Evolutionary conservation across 2,329 filamentous ascomycete genomes (phyloP).

Genomic region (Fusarium pilosicola): DNA sequence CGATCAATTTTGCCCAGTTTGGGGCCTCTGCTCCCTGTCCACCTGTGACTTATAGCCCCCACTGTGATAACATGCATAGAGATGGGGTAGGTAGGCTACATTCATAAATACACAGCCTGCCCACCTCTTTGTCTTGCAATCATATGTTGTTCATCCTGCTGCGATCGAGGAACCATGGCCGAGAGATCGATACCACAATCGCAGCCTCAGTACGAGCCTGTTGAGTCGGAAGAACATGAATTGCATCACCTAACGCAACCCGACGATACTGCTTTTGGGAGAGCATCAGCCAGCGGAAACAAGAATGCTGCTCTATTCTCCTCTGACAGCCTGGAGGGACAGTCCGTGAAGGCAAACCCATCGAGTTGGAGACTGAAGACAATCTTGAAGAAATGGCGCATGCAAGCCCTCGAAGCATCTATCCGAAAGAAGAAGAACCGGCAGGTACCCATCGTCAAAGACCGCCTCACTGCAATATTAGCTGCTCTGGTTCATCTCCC

Average conservation of each 20-base stretch:
- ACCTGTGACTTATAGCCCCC: neutral
- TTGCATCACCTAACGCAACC: neutral
- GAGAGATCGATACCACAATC: neutral
- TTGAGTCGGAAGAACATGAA: constrained; percentile 18
- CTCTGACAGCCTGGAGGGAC: neutral
- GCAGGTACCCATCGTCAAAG: constrained; percentile 32
- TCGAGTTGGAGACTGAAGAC: constrained; percentile 26
- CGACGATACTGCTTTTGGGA: neutral
- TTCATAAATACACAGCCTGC: neutral
- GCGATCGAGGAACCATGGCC: neutral
- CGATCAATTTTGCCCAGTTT: neutral
- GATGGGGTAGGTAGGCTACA: neutral
- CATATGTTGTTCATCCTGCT: neutral
- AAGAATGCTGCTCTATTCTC: constrained; percentile 2
- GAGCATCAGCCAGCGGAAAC: neutral
- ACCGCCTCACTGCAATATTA: constrained; percentile 24
- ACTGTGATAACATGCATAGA: neutral
- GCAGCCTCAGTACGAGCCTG: constrained; percentile 28
- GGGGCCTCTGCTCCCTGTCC: neutral
- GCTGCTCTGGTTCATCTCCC: constrained; percentile 31
- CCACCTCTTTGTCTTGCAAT: neutral
- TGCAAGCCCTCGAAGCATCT: constrained; percentile 14
- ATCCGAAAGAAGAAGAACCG: constrained; percentile 9
- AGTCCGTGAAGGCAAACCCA: neutral
- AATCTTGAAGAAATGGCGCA: constrained; percentile 31